Conservation (phyloP, 352 stramenopile species). For the Phytophthora macrochlamydospora region DNA sequence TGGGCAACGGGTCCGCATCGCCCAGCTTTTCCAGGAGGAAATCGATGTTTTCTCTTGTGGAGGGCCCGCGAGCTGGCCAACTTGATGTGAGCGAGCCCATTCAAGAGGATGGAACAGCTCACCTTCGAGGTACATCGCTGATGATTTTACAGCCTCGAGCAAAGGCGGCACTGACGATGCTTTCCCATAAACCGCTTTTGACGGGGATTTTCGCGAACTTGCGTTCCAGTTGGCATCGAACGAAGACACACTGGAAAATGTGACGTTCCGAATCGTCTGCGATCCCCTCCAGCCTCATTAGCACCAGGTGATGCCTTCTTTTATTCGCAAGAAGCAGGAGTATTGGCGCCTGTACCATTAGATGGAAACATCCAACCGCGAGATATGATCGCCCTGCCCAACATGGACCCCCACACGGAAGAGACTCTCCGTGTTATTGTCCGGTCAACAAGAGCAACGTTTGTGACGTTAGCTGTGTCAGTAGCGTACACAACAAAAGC, state of each 20-base stretch:
- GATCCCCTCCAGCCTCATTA: slow-evolving; percentile 52
- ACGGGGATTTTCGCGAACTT: slow-evolving; percentile 73
- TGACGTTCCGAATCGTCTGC: slow-evolving; percentile 56
- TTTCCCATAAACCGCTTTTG: slow-evolving; percentile 62
- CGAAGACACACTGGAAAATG: slow-evolving; percentile 68
- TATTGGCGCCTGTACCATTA: slow-evolving; percentile 50
- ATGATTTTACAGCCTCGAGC: slow-evolving; percentile 74
- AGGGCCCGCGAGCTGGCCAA: slow-evolving; percentile 30
- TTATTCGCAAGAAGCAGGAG: slow-evolving; percentile 46
- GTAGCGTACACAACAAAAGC: slow-evolving; percentile 72
- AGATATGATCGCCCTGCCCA: slow-evolving; percentile 47
- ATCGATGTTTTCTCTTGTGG: slow-evolving; percentile 70
- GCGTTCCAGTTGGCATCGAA: slow-evolving; percentile 64
- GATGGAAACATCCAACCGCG: slow-evolving; percentile 55
- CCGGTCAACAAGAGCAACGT: slow-evolving; percentile 48
- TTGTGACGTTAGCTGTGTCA: slow-evolving; percentile 48
- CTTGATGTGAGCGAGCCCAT: slow-evolving; percentile 35
- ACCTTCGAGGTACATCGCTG: slow-evolving; percentile 54
- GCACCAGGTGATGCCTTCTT: slow-evolving; percentile 59
- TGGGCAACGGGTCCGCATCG: slow-evolving; percentile 83
- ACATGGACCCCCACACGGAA: slow-evolving; percentile 45
- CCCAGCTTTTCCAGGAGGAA: slow-evolving; percentile 83
- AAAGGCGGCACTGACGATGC: slow-evolving; percentile 60
- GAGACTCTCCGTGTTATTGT: slow-evolving; percentile 63
- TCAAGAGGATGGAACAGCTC: slow-evolving; percentile 51